phyloP scores from a whole-genome alignment of 768 basidiomycete genomes.

The Kwoniella botswanensis region DNA sequence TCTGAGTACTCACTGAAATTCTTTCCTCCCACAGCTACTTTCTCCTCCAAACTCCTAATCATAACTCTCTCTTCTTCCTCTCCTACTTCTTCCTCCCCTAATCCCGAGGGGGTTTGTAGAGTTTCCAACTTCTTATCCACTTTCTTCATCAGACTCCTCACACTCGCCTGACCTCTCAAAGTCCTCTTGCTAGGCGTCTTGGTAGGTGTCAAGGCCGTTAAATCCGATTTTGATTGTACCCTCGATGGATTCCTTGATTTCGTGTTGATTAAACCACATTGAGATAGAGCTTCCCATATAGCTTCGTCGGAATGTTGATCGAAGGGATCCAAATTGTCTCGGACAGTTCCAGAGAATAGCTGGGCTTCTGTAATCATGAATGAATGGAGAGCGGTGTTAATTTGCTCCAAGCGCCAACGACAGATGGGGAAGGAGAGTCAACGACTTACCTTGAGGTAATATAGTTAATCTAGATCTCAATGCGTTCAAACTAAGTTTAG shows the following conservation, averaged over 20 bases:
- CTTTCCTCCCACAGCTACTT: conserved; percentile 58
- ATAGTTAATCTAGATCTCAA: conserved; percentile 74
- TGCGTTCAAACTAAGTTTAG: conserved; percentile 52
- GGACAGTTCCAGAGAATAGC: conserved; percentile 53
- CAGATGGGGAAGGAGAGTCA: too few species aligned
- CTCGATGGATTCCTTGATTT: conserved; percentile 37
- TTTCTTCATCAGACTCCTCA: conserved; percentile 15
- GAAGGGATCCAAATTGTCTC: conserved; percentile 58
- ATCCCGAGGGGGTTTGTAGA: conserved; percentile 13
- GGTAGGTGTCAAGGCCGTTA: conserved; percentile 6
- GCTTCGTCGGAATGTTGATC: conserved; percentile 51
- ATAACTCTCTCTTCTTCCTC: conserved; percentile 51
- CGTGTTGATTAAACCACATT: conserved; percentile 46
- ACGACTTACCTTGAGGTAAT: conserved; percentile 58
- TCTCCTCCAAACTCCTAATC: conserved; percentile 56
- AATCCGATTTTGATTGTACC: conserved; percentile 17
- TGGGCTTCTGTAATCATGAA: conserved; percentile 52
- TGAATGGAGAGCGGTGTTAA: too few species aligned
- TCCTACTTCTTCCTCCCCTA: conserved; percentile 17
- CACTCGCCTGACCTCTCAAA: conserved; percentile 13
- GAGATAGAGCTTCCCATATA: conserved; percentile 47
- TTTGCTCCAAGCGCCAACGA: too few species aligned
- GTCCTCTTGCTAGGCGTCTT: conserved; percentile 17
- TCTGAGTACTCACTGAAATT: conserved; percentile 59
- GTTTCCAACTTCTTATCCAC: conserved; percentile 7